Evolutionary conservation across 805 yeast species (phyloP).

Genomic region (Hanseniaspora nectarophila): DNA sequence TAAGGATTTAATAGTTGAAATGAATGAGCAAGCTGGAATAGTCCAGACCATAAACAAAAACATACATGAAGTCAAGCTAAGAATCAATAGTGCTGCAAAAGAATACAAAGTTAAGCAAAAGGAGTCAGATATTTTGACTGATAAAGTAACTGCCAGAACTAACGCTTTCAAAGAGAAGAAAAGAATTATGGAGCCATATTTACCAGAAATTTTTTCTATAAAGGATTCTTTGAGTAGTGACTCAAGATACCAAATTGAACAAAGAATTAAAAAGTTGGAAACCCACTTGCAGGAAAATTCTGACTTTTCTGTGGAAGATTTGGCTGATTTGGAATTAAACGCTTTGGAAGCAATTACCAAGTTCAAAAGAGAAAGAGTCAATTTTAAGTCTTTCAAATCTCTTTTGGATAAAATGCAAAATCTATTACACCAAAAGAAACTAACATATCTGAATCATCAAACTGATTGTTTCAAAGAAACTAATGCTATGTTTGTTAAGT

Average conservation of each 20-base stretch:
- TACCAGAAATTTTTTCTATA: neutral
- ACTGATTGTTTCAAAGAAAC: slow-evolving; percentile 13
- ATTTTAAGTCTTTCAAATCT: neutral
- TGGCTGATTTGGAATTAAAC: slow-evolving; percentile 17
- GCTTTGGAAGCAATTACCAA: slow-evolving; percentile 20
- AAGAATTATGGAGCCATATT: neutral
- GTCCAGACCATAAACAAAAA: neutral
- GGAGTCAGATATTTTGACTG: neutral
- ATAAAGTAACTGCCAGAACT: neutral
- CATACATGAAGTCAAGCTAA: neutral
- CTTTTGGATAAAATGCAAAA: slow-evolving; percentile 1
- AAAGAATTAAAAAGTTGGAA: slow-evolving; percentile 2
- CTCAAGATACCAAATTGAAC: slow-evolving; percentile 11
- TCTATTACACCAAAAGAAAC: slow-evolving; percentile 7
- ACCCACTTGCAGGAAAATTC: slow-evolving; percentile 15
- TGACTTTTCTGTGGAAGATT: slow-evolving; percentile 16
- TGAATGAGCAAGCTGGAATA: neutral
- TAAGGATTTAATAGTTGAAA: slow-evolving; percentile 14
- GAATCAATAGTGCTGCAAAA: neutral
- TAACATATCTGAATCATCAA: slow-evolving; percentile 6
- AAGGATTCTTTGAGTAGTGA: slow-evolving; percentile 10
- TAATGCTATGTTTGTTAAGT: slow-evolving; percentile 4
- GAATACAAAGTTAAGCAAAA: neutral
- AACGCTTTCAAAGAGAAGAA: neutral
- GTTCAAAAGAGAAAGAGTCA: slow-evolving; percentile 20